Conservation (phyloP, 257 asterid genomes). For the Penstemon eatonii region DNA sequence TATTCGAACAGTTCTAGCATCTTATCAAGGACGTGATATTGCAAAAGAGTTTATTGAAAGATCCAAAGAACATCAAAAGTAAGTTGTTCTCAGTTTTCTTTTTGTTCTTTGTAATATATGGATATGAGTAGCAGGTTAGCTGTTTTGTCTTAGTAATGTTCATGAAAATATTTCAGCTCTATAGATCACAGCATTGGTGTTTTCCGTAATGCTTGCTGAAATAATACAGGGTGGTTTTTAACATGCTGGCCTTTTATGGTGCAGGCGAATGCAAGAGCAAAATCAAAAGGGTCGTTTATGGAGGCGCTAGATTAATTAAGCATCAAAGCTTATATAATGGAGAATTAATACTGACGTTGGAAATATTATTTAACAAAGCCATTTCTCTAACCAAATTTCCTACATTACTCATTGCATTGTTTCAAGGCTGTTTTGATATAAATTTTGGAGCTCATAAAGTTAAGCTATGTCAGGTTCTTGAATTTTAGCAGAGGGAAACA, state of each 20-base stretch:
- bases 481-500: too few relatives aligned
- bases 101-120: background rate
- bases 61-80: slow-evolving; percentile 79
- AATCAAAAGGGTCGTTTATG: slow-evolving; percentile 4
- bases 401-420: too few relatives aligned
- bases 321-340: too few relatives aligned
- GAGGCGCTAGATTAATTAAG: slow-evolving; percentile 2
- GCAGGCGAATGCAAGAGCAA: slow-evolving; percentile 17
- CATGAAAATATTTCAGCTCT: background rate
- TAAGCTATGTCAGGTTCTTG: too few relatives aligned
- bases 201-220: background rate
- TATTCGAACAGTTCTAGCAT: slow-evolving; percentile 76
- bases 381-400: too few relatives aligned
- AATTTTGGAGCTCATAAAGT: too few relatives aligned
- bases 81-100: background rate
- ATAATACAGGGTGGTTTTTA: background rate
- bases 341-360: too few relatives aligned
- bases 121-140: background rate
- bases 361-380: too few relatives aligned
- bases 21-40: slow-evolving; percentile 81
- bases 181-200: background rate
- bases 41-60: slow-evolving; percentile 84
- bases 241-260: slow-evolving; percentile 10
- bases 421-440: too few relatives aligned
- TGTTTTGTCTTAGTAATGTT: background rate